Evolutionary conservation across 352 stramenopile species (phyloP), one percentile per base, ranked within the genome.

Genomic region (Pythium folliculosum): DNA sequence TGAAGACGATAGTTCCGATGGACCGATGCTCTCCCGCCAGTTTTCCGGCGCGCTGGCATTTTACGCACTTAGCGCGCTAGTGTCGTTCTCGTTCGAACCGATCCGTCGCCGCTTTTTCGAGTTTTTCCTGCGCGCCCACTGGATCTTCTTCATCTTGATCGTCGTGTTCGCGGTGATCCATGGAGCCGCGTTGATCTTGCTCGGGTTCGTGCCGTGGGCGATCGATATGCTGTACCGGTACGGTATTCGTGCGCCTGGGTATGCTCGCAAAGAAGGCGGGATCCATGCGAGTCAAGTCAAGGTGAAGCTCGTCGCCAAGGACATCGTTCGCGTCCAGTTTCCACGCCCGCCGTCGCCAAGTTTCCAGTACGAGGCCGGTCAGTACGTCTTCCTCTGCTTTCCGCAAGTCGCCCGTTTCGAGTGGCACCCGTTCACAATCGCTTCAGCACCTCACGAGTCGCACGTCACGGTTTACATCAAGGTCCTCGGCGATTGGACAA

Each of bases 361-460:
- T 35, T 86, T 86, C 51, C 48, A 60, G 2, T 85, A 81, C 35
- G 48, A 78, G 63, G 70, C 77, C n/a, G 80, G 80, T 0, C 80
- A 91, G 63, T 96, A 96, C 70, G 81, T 77, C 0, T 95, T 95
- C 63, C 50, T 97, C 27, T 92, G 90, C 63, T 66, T 97, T 17
- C 88, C 87, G 0, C 60, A 68, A 0, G 72, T 97, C 56, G 86
- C 76, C 7, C 14, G 68, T 10, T 67, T 88, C 0, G 72, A 96
- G 70, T 97, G 90, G 89, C 90, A 97, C 78, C 90, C 90, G 21
- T 96, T 96, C 63, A 94, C 85, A 4, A 86, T 97, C 49, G 89
- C 84, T 14, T 94, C 81, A 23, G 85, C 83, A 3, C 87, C 88
- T 0, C 72, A 81, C 23, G 82, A 95, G 77, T 47, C 75, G 19